Evolutionary conservation across 371 early-diverging fungal species (phyloP).

Genomic region (Mortierella sp.): DNA sequence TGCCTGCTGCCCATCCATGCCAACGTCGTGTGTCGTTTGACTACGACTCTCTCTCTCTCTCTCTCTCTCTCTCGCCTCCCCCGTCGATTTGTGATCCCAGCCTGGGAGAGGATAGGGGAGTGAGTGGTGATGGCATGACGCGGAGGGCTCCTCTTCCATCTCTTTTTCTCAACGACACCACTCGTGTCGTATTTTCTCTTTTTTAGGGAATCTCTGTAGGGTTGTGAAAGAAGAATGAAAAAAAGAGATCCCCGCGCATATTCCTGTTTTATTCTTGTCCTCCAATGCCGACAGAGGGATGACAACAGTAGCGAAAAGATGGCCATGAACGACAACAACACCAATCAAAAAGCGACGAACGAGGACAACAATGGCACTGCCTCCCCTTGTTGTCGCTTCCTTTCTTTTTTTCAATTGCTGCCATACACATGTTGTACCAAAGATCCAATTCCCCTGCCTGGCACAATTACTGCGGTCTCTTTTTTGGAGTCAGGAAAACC

Average conservation of each 20-base stretch:
- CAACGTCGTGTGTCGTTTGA: too few relatives aligned
- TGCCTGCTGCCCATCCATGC: neutral
- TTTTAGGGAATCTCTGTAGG: neutral
- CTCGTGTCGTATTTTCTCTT: neutral
- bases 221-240: neutral
- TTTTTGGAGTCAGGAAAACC: neutral
- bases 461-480: slow-evolving; percentile 4
- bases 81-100: neutral
- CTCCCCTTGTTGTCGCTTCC: neutral
- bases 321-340: neutral
- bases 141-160: neutral
- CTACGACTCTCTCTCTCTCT: neutral
- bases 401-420: neutral
- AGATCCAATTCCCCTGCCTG: slow-evolving; percentile 2
- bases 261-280: neutral
- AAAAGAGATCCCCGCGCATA: neutral
- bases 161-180: neutral
- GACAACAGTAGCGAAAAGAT: neutral
- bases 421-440: neutral
- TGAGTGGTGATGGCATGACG: neutral
- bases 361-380: neutral
- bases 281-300: neutral
- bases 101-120: neutral
- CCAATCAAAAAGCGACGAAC: neutral
- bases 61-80: neutral